Percentiles rank a stretch among this genome's conserved stretches.
phyloP scores from a whole-genome alignment of 441 rosid species.

The Omphalea diandra region DNA sequence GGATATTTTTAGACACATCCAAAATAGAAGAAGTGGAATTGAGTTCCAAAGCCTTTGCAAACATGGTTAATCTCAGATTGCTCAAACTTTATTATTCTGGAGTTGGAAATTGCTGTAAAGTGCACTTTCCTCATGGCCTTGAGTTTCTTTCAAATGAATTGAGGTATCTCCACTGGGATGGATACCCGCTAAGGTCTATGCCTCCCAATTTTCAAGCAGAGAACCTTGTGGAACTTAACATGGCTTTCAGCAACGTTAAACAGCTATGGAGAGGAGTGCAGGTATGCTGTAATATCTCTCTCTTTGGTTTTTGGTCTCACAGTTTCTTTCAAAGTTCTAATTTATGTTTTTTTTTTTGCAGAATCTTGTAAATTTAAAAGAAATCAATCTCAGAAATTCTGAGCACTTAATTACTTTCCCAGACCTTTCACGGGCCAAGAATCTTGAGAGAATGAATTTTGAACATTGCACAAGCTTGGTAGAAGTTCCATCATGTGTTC shows the following conservation, averaged over 20 bases:
- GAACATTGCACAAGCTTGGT: conserved; percentile 25
- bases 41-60: background rate
- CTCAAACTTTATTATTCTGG: background rate
- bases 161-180: background rate
- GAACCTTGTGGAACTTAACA: background rate
- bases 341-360: too few species aligned
- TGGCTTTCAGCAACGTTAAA: background rate
- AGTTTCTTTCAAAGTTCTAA: too few species aligned
- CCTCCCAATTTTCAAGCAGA: background rate
- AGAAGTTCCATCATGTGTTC: background rate
- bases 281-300: background rate
- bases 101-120: background rate
- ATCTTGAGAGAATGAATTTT: conserved; percentile 34
- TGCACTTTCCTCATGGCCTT: background rate
- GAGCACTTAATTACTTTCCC: conserved; percentile 24
- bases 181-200: background rate
- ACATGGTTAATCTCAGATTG: background rate
- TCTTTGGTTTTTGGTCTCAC: background rate
- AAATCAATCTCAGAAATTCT: conserved; percentile 27
- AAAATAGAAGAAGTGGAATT: background rate
- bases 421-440: conserved; percentile 14
- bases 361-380: background rate
- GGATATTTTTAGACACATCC: background rate
- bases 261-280: background rate
- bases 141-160: background rate